A percentile compares a stretch with the other conserved stretches of the same genome.
Evolutionary conservation across 148 eudicot species (phyloP).

Genomic region (Chenopodium formosanum): DNA sequence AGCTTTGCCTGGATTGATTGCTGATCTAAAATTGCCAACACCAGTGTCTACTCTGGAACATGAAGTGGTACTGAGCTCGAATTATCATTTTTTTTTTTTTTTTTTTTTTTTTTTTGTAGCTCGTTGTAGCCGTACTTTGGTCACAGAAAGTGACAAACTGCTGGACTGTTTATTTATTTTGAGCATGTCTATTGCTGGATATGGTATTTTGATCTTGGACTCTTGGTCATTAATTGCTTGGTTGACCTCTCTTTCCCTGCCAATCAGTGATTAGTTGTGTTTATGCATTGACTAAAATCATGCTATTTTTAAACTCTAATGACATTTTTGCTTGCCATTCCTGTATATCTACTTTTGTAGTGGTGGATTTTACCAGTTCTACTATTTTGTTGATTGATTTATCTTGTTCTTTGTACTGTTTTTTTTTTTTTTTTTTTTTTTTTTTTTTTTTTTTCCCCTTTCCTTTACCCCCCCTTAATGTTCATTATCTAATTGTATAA

Average conservation of each 20-base stretch:
- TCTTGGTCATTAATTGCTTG: neutral
- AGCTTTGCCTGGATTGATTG: conserved; percentile 69
- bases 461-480: neutral
- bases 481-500: neutral
- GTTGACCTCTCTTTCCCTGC: neutral
- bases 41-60: conserved; percentile 64
- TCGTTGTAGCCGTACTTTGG: neutral
- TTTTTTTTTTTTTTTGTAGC: neutral
- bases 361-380: too few species aligned
- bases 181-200: neutral
- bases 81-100: neutral
- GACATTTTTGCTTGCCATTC: neutral
- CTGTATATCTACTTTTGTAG: too few species aligned
- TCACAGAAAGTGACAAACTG: neutral
- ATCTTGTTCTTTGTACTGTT: neutral
- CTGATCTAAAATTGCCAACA: conserved; percentile 62
- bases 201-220: neutral
- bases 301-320: neutral
- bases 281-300: neutral
- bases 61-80: conserved; percentile 50
- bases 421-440: neutral
- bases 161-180: neutral
- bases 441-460: too few species aligned
- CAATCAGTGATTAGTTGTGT: neutral
- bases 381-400: neutral